A percentile compares a stretch with the other conserved stretches of the same genome.
These are phyloP conservation scores for Cnidoscolus chayamansa DNA, from an alignment of 441 rosid species.

Conservation along the genomic window DNA sequence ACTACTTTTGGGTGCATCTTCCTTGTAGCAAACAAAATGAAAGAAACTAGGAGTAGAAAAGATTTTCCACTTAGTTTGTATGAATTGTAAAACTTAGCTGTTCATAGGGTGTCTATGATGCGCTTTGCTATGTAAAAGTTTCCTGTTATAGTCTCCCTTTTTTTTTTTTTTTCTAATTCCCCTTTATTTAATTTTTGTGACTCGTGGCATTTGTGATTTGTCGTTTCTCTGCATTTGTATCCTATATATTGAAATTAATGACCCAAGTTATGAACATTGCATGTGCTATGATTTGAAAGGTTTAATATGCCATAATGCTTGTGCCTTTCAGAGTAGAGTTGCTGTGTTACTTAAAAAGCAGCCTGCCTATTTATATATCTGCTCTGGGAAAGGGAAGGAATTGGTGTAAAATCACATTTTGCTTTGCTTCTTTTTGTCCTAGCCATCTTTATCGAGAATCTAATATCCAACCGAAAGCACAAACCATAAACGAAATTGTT, in stretches of 20 bases:
- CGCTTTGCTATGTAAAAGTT: slow-evolving; percentile 12
- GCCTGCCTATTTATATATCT: no score
- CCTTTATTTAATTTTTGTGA: no score
- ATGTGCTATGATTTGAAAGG: background rate
- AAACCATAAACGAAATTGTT: no score
- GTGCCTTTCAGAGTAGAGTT: background rate
- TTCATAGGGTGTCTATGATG: background rate
- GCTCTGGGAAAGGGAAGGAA: no score
- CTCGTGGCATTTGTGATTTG: background rate
- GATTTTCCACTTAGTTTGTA: slow-evolving; percentile 16
- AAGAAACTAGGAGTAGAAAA: slow-evolving; percentile 30
- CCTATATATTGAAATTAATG: no score
- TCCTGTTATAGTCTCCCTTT: background rate
- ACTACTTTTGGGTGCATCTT: background rate
- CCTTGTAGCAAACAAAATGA: slow-evolving; percentile 16
- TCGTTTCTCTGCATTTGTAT: no score
- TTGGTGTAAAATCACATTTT: no score
- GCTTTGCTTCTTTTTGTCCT: no score
- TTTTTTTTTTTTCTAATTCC: background rate
- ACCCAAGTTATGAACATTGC: no score
- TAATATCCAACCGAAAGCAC: no score
- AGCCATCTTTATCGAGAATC: no score
- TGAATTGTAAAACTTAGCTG: background rate
- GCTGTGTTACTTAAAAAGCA: no score
- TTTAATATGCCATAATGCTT: background rate